phyloP scores from a whole-genome alignment of 2,329 filamentous ascomycete genomes.

The Xylaria digitata region DNA sequence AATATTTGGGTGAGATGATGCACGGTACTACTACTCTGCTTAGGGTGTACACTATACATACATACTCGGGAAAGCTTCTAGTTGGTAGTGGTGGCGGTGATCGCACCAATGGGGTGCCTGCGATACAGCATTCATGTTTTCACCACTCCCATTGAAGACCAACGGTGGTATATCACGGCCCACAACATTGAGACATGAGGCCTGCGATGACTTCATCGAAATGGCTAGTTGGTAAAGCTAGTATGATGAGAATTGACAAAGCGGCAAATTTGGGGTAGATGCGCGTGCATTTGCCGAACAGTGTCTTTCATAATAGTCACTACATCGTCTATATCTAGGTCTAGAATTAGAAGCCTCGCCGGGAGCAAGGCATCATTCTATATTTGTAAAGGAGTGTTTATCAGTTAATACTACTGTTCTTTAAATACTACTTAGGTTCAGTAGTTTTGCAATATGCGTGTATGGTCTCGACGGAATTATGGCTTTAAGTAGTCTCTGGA shows the following conservation, averaged over 20 bases:
- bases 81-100: conserved; percentile 9
- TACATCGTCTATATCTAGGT: background rate
- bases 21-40: conserved; percentile 12
- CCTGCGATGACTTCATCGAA: conserved; percentile 18
- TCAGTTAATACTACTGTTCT: background rate
- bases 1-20: conserved; percentile 24
- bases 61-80: conserved; percentile 19
- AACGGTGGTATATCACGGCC: conserved; percentile 2
- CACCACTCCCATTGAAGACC: conserved; percentile 10
- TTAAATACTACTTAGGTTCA: background rate
- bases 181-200: conserved; percentile 4
- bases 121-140: background rate
- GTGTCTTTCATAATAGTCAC: background rate
- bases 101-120: conserved; percentile 19
- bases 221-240: background rate
- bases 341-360: background rate
- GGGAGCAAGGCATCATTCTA: background rate
- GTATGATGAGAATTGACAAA: background rate
- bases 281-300: background rate
- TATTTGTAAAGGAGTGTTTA: background rate
- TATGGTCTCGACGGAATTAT: background rate
- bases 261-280: too few species aligned
- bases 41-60: conserved; percentile 10
- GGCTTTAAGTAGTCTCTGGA: background rate
- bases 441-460: background rate